Percentiles rank a stretch among this genome's conserved stretches.
Conservation (phyloP, 306 rosid genomes). For the Pterocarpus santalinus region DNA sequence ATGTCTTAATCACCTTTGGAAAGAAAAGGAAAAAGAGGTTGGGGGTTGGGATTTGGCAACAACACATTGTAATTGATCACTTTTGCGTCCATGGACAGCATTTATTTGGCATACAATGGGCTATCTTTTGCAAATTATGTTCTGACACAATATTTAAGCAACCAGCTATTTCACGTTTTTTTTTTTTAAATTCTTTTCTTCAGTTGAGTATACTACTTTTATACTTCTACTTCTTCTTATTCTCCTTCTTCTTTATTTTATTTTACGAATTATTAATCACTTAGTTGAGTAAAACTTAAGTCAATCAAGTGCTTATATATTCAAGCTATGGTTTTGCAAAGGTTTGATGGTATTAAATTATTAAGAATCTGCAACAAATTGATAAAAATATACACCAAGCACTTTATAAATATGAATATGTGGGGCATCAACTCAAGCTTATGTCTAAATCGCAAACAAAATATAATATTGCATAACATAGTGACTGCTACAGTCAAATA, state of each 20-base stretch:
- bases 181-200: too few relatives aligned
- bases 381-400: background rate
- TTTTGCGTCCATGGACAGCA: constrained; percentile 2
- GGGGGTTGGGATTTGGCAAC: background rate
- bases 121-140: constrained; percentile 12
- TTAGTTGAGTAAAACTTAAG: constrained; percentile 36
- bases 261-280: background rate
- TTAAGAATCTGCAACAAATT: background rate
- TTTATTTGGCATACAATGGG: background rate
- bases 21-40: background rate
- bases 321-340: background rate
- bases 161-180: too few relatives aligned
- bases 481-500: background rate
- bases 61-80: background rate
- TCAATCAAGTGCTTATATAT: background rate
- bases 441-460: background rate
- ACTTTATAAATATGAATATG: background rate
- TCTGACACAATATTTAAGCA: constrained; percentile 19
- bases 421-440: background rate
- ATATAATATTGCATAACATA: background rate
- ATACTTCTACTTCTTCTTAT: too few relatives aligned
- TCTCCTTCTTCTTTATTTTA: too few relatives aligned
- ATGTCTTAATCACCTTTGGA: constrained; percentile 42
- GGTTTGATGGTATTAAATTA: background rate
- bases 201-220: too few relatives aligned